Evolutionary conservation across 2,329 filamentous ascomycete species (phyloP).

Genomic region (Epichloe aotearoae): DNA sequence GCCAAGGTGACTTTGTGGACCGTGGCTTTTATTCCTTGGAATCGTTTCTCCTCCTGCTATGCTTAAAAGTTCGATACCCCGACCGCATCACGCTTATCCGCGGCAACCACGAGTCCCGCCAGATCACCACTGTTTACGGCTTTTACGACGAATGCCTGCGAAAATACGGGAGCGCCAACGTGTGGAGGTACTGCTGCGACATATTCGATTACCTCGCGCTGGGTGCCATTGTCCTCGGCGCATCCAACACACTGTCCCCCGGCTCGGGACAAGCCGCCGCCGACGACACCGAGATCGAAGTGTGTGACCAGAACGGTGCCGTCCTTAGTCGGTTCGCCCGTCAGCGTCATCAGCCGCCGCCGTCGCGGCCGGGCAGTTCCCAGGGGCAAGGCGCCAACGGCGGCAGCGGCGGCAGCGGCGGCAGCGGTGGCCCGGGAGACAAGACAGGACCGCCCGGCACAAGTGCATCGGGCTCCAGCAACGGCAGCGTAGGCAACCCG

Average conservation of each 20-base stretch:
- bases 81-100: slow-evolving; percentile 94
- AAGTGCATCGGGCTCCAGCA: slow-evolving; percentile 58
- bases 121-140: slow-evolving; percentile 94
- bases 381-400: slow-evolving; percentile 11
- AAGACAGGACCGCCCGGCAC: slow-evolving; percentile 63
- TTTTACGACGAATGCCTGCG: slow-evolving; percentile 96
- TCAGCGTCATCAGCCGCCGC: slow-evolving; percentile 17
- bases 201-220: slow-evolving; percentile 95
- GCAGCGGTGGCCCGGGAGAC: slow-evolving; percentile 10
- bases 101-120: slow-evolving; percentile 89
- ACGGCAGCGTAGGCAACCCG: slow-evolving; percentile 49
- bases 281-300: slow-evolving; percentile 80
- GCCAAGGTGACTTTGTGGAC: slow-evolving; percentile 86
- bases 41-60: slow-evolving; percentile 88
- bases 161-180: slow-evolving; percentile 93
- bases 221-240: slow-evolving; percentile 81
- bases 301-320: slow-evolving; percentile 71
- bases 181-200: slow-evolving; percentile 95
- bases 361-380: not conserved
- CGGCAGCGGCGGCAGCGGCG: not conserved
- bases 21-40: slow-evolving; percentile 96
- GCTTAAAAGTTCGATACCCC: slow-evolving; percentile 92
- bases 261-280: slow-evolving; percentile 36
- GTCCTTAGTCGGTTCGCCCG: slow-evolving; percentile 62
- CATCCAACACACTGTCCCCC: slow-evolving; percentile 47